Percentiles rank a stretch among this genome's conserved stretches.
These are phyloP conservation scores for Debaryomycetaceae sp. DNA, from an alignment of 1,139 yeast genomes.

Conservation along the genomic window DNA sequence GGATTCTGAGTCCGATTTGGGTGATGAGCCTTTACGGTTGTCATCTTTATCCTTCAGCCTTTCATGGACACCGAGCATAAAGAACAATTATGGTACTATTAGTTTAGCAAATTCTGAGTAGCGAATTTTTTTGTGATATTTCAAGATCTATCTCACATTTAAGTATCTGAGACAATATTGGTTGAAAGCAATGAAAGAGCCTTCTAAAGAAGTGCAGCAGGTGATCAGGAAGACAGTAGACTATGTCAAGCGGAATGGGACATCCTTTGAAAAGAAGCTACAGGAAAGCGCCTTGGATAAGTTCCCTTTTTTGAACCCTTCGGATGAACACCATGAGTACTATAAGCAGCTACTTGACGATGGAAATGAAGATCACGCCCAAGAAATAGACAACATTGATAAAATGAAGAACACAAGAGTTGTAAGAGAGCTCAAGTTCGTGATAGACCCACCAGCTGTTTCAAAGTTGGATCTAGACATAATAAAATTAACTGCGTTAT, in stretches of 20 bases:
- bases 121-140: not conserved
- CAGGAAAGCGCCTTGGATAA: conserved; percentile 48
- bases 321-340: conserved; percentile 55
- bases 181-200: conserved; percentile 37
- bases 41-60: not conserved
- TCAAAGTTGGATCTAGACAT: conserved; percentile 64
- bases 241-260: conserved; percentile 69
- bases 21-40: not conserved
- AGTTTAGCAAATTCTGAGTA: not conserved
- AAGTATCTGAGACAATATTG: not conserved
- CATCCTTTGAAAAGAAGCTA: conserved; percentile 59
- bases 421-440: conserved; percentile 41
- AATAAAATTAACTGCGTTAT: conserved; percentile 70
- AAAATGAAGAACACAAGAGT: not conserved
- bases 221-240: conserved; percentile 70
- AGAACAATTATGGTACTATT: not conserved
- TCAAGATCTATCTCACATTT: not conserved
- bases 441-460: conserved; percentile 50
- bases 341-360: conserved; percentile 41
- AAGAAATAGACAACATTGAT: not conserved
- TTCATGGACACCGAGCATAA: not conserved
- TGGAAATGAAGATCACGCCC: not conserved
- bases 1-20: conserved; percentile 13
- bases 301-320: conserved; percentile 58
- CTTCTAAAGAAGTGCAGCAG: conserved; percentile 54